phyloP scores from a whole-genome alignment of 768 basidiomycete genomes.

The Xerocomus spinulosus region DNA sequence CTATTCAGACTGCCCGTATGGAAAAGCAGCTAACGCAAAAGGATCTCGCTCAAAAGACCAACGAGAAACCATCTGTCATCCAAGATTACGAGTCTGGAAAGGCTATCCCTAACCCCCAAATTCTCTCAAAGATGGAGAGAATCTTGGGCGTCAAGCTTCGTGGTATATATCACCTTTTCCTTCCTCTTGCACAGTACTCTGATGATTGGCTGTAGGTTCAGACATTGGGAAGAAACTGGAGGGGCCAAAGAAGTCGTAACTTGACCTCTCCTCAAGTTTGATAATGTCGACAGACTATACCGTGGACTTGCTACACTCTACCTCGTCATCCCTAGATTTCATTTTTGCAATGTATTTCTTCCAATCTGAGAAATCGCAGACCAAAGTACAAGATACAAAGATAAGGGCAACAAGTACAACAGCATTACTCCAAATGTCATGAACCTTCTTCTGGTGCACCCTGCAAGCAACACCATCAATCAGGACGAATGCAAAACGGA shows the following conservation, averaged over 20 bases:
- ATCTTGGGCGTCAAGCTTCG: conserved; percentile 82
- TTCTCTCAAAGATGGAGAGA: conserved; percentile 87
- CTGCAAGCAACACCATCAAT: conserved; percentile 12
- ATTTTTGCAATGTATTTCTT: conserved; percentile 22
- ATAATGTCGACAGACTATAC: conserved; percentile 26
- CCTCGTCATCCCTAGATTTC: conserved; percentile 21
- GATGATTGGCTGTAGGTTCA: conserved; percentile 40
- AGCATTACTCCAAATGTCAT: conserved; percentile 5
- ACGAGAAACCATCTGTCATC: conserved; percentile 84
- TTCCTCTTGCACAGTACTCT: background rate
- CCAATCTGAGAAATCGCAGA: conserved; percentile 1
- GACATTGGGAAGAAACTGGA: conserved; percentile 88
- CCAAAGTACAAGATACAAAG: conserved; percentile 3
- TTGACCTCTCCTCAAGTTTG: conserved; percentile 36
- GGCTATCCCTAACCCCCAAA: conserved; percentile 82
- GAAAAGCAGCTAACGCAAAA: conserved; percentile 84
- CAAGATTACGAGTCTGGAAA: conserved; percentile 88
- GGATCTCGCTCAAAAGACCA: conserved; percentile 88
- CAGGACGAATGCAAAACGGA: background rate
- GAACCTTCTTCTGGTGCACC: conserved; percentile 34
- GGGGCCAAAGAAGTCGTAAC: conserved; percentile 67
- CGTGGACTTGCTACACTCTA: conserved; percentile 11
- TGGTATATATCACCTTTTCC: conserved; percentile 45
- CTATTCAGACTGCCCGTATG: conserved; percentile 76
- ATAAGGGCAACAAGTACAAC: conserved; percentile 1